A percentile compares a stretch with the other conserved stretches of the same genome.
Evolutionary conservation across 2,329 filamentous ascomycete genomes (phyloP).

Genomic region (Epichloe coenophiala): DNA sequence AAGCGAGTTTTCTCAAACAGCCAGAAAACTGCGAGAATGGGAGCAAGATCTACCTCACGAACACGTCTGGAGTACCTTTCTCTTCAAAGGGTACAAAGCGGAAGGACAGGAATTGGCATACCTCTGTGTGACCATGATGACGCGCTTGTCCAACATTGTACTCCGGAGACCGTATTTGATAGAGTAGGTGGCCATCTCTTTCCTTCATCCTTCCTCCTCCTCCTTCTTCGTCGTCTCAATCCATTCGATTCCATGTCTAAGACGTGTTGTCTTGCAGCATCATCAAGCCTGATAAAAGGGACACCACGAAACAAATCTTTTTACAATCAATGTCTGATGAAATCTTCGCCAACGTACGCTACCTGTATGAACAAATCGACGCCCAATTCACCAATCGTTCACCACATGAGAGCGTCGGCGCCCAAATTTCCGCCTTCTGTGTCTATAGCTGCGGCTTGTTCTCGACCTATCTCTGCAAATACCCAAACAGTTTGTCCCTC

Average conservation of each 20-base stretch:
- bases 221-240: background rate
- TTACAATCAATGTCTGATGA: constrained; percentile 31
- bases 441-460: constrained; percentile 42
- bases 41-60: constrained; percentile 32
- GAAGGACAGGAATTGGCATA: constrained; percentile 39
- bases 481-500: constrained; percentile 29
- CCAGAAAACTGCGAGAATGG: constrained; percentile 31
- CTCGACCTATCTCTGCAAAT: constrained; percentile 37
- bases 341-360: constrained; percentile 34
- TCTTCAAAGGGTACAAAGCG: constrained; percentile 31
- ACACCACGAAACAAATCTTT: constrained; percentile 23
- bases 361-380: constrained; percentile 35
- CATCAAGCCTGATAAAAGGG: constrained; percentile 26
- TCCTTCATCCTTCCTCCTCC: too few relatives aligned
- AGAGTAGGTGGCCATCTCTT: constrained; percentile 24
- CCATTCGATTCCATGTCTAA: background rate
- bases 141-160: constrained; percentile 43
- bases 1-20: constrained; percentile 34
- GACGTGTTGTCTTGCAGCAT: constrained; percentile 20
- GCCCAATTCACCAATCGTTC: constrained; percentile 34
- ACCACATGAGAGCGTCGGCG: constrained; percentile 34
- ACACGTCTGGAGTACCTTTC: constrained; percentile 31
- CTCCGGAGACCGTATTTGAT: constrained; percentile 39
- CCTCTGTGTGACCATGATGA: constrained; percentile 40
- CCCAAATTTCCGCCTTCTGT: constrained; percentile 41